Evolutionary conservation across 768 basidiomycete species (phyloP), one percentile per base, ranked within the genome.

Genomic region (Hygrocybe coccinea): DNA sequence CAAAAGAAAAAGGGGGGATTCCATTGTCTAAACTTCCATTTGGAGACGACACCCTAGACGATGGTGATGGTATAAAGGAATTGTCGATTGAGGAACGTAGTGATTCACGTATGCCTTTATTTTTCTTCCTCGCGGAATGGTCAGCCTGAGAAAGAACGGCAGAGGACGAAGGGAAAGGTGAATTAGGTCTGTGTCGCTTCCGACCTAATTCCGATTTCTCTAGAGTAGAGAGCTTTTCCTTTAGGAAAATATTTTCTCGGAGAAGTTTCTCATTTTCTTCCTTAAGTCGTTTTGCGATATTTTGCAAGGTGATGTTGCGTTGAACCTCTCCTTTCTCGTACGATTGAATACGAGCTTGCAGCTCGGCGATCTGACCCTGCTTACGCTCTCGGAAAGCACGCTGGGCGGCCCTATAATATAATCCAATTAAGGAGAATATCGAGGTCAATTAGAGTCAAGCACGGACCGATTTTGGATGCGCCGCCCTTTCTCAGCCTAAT

Each of bases 281-380:
- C 70, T 92, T 93, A 55, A 89, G 78, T 33, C 84, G 82, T 71
- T 91, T 91, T 12, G 89, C 89, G 52, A 90, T 81, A 52, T 78
- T 83, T 69, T 93, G 91, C 19, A 94, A 74, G 45, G 89, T 88
- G 49, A 93, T 82, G 64, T 88, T 91, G 54, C 89, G 84, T 67
- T 93, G 88, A 24, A 91, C 84, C 66, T 93, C 91, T n/a, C 91
- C 91, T 66, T 90, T 88, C 67, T 94, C 91, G 62, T 91, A 93
- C 17, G 82, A 81, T 59, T 88, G 85, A 50, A 94, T 76, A 46
- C 90, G 87, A 49, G 90, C 86, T 70, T 94, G 91, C 35, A 94
- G 79, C 59, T 92, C 91, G 8, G 88, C 84, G 35, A 94, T 85
- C 64, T 92, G 91, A 3, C 87, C 84, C 66, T 93, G 90, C 71